Percentiles rank a stretch among this genome's conserved stretches.
Evolutionary conservation across 495 filamentous ascomycete species (phyloP).

Genomic region (Usnea hakonensis): DNA sequence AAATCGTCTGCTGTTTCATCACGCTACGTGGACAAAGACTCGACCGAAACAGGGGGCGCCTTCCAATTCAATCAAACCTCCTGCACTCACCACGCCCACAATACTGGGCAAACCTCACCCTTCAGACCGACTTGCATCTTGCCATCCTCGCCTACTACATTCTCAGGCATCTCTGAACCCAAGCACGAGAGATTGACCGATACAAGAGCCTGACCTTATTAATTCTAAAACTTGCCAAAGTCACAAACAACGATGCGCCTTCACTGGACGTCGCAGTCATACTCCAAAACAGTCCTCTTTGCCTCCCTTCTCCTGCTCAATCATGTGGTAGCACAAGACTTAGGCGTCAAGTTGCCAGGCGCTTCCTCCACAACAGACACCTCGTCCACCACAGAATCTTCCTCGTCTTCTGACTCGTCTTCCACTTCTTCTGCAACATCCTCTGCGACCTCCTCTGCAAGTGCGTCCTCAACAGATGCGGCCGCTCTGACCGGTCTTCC

Average conservation of each 20-base stretch:
- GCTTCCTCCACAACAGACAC: background rate
- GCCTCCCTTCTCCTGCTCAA: conserved; percentile 21
- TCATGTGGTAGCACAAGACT: conserved; percentile 19
- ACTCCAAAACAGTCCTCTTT: conserved; percentile 16
- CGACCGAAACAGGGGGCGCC: background rate
- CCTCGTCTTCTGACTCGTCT: background rate
- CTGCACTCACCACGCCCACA: background rate
- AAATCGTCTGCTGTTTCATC: background rate
- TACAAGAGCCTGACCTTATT: background rate
- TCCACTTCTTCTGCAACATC: background rate
- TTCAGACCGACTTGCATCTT: background rate
- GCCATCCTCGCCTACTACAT: background rate
- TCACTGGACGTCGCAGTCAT: conserved; percentile 14
- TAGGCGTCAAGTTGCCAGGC: conserved; percentile 17
- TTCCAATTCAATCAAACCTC: background rate
- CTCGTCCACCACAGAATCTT: conserved; percentile 13
- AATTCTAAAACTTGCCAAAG: background rate
- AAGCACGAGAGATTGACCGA: background rate
- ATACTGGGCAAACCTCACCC: background rate
- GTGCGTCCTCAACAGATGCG: conserved; percentile 17
- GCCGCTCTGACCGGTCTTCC: conserved; percentile 25
- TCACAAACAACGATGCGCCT: conserved; percentile 17
- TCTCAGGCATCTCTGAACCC: background rate
- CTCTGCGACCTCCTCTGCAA: conserved; percentile 11
- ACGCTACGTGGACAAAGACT: background rate